Evolutionary conservation across 2,329 filamentous ascomycete species (phyloP).

Genomic region (Colletotrichum sp.): DNA sequence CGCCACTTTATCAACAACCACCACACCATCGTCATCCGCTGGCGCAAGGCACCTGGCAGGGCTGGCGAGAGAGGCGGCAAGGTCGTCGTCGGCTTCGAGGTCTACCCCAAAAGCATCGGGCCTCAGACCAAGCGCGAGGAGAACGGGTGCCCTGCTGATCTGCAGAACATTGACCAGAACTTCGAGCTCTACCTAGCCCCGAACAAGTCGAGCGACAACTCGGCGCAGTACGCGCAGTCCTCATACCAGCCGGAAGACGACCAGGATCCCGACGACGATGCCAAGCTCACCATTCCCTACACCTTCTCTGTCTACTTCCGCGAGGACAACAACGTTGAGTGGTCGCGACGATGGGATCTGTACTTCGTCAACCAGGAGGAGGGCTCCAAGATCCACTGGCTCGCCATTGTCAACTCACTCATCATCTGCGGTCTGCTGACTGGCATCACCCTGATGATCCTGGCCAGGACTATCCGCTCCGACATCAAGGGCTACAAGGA

Average conservation of each 20-base stretch:
- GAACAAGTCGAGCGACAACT: conserved; percentile 58
- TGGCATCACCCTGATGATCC: conserved; percentile 79
- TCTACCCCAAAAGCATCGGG: conserved; percentile 85
- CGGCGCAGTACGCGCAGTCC: conserved; percentile 56
- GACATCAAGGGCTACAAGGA: conserved; percentile 80
- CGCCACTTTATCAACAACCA: conserved; percentile 86
- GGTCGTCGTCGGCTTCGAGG: conserved; percentile 86
- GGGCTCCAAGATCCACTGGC: conserved; percentile 81
- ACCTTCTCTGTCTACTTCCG: conserved; percentile 91
- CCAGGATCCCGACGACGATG: conserved; percentile 64
- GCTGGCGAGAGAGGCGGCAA: conserved; percentile 74
- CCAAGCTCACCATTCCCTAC: conserved; percentile 76
- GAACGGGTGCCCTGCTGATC: conserved; percentile 69
- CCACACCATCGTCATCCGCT: conserved; percentile 82
- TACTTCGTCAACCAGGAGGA: conserved; percentile 91
- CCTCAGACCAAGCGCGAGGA: conserved; percentile 61
- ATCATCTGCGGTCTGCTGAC: conserved; percentile 82
- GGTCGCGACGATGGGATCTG: conserved; percentile 84
- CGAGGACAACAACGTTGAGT: conserved; percentile 80
- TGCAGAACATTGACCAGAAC: conserved; percentile 65
- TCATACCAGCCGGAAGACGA: conserved; percentile 63
- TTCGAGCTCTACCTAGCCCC: conserved; percentile 72
- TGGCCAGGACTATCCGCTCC: conserved; percentile 76
- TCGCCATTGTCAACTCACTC: conserved; percentile 86
- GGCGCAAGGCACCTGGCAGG: conserved; percentile 71